These are phyloP conservation scores for Phtheirospermum japonicum DNA, from an alignment of 257 asterid species.

Conservation along the genomic window DNA sequence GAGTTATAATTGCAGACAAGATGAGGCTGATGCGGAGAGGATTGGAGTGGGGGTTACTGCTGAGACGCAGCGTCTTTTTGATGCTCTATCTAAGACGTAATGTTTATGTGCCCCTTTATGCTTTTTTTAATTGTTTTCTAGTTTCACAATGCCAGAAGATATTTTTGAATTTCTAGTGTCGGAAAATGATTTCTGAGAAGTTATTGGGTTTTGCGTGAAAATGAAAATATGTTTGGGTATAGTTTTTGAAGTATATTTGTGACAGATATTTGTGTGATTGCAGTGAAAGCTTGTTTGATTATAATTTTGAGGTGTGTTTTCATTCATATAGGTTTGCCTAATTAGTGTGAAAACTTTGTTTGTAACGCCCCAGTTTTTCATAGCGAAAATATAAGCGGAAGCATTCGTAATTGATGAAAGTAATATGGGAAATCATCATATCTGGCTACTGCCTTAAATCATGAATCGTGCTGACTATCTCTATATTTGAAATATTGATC, in stretches of 20 bases:
- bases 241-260: background rate
- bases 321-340: too few species aligned
- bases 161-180: background rate
- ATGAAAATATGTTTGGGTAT: background rate
- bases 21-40: slow-evolving; percentile 87
- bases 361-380: too few species aligned
- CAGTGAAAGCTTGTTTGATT: background rate
- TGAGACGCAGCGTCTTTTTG: slow-evolving; percentile 86
- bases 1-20: slow-evolving; percentile 68
- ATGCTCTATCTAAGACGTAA: slow-evolving; percentile 97
- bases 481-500: too few species aligned
- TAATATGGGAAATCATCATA: too few species aligned
- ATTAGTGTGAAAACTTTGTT: too few species aligned
- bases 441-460: too few species aligned
- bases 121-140: background rate
- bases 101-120: slow-evolving; percentile 13
- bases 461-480: too few species aligned
- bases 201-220: background rate
- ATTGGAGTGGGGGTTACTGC: slow-evolving; percentile 92
- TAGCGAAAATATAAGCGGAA: too few species aligned
- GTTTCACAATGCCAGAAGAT: background rate
- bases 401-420: too few species aligned
- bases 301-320: background rate
- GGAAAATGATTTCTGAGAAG: background rate
- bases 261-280: background rate